Base-by-base conservation (phyloP, 176 grass and related monocot species). In the Zizania latifolia region DNA sequence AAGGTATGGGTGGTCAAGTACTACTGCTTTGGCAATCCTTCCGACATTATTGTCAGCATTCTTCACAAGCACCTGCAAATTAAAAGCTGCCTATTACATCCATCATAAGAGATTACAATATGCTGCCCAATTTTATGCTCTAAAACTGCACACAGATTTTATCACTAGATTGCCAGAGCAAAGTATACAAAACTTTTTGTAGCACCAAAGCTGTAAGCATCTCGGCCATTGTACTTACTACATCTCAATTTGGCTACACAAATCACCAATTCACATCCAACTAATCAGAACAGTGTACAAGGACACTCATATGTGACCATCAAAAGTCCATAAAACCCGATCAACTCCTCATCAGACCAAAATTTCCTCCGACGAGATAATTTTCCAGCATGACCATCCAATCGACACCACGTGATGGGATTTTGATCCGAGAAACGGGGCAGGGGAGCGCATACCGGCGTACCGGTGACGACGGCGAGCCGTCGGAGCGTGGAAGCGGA, bases 31-130 rank as follows among this genome's bases (percentile, higher is more conserved):
- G 26, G 79, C 89, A 58, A 99, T 90, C 81, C 91, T 90, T 36
- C 89, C 89, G 39, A 90, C 86, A 88, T 86, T 90, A 62, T 83
- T 94, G 31, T 94, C 86, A n/a, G 86, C 62, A 70, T 99, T 99
- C 69, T 94, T 99, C 6, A 99, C 53, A 64, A 94, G 82, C 76
- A 99, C 91, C 95, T 99, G 81, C 34, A 79, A 10, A 85, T 76
- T 5, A 61, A 34, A 60, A 79, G 32, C 2, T 63, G 15, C 16
- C 59, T 26, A 74, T 59, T 63, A 62, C 37, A 12, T 55, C 56
- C 46, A 62, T 76, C 29, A 68, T 0, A 68, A 79, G 10, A 46
- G 8, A 65, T 55, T 67, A 45, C 1, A 35, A 30, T 14, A 26
- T 44, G 12, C 0, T 8, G n/a, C 7, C n/a, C n/a, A 53, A 65